Evolutionary conservation across 2,329 filamentous ascomycete genomes (phyloP), one percentile per base, ranked within the genome.

Genomic region (Leptographium lundbergii): DNA sequence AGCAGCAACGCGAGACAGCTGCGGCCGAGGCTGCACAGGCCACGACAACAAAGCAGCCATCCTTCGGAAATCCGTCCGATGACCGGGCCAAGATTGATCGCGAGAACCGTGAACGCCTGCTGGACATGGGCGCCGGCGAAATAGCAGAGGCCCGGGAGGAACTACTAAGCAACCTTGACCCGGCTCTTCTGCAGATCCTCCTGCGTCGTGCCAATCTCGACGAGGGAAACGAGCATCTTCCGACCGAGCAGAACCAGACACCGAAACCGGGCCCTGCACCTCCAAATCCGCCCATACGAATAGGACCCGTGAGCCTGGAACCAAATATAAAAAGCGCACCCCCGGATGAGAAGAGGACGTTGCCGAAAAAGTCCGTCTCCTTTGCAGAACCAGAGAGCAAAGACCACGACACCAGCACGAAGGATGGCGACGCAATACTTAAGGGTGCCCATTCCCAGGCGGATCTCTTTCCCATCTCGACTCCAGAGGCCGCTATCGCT

Each of bases 101-200:
- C 64, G 91, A 97, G 70, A 99, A 97, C 67, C 81, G 74, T 52
- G 79, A 84, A 60, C 81, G 81, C 61, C 71, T 99, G 54, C 85
- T 84, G 17, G 76, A 78, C 29, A 96, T 99, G 94, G 88, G 87
- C 1, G 74, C 82, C 0, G 81, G 83, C 45, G 89, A 96, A 71
- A 95, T 97, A 60, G 84, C 88, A 62, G 78, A 86, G 65, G 91
- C 94, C 61, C 82, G 87, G 51, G 78, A 83, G 61, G 92, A 97
- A 64, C 75, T 99, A n/a, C 78, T 95, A 69, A 79, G 77, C n/a
- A 83, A 81, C 9, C 72, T 97, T 58, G 87, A 89, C 63, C 86
- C 91, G 2, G 80, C 80, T 0, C 74, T 96, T 36, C 77, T 99
- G 6, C 81, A 95, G 67, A 83, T 83, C 64, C 77, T 99, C 22